Base-by-base conservation (phyloP, 2,329 filamentous ascomycete species). In the Zymoseptoria tritici region DNA sequence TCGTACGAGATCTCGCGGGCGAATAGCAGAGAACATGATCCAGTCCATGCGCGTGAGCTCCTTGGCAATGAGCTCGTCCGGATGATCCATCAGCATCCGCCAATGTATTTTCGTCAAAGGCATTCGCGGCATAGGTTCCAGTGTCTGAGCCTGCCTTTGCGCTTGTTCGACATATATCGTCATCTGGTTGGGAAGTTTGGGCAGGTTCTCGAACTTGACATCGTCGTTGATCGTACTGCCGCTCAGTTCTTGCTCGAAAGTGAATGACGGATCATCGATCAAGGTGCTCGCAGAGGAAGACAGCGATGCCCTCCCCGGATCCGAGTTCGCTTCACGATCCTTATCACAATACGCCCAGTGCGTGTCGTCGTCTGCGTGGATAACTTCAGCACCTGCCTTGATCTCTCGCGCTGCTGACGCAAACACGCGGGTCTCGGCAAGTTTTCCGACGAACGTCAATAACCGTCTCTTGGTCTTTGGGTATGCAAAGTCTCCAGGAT, bases 41-140 rank as follows among this genome's bases (percentile, higher is more conserved):
- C 93, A 97, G 76, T 99, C 94, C 58, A 99, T 96, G 62, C 93
- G 83, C 3, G 94, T 97, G 69, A 99, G 83, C 74, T 99, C 94
- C 61, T 88, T 87, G 16, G 93, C 93, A 66, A 97, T 87, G 54
- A 91, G 85, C 62, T 96, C 90, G 57, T 95, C 88, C 1, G 89
- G 82, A 22, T 88, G 87, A 42, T 90, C 89, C 87, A 97, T 96
- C 66, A 97, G 89, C 56, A 88, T 85, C 66, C 92, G 90, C 80
- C 94, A 99, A 61, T 94, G 89, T 50, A 87, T 80, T 74, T 97
- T 97, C 66, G 86, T 89, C 62, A 96, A 82, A 1, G 86, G 83
- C 57, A 88, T 78, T 46, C 82, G 85, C 0, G 86, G 84, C 49
- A 83, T 83, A 0, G 93, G 86, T 54, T 89, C 83, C 68, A 97